Percentiles rank a stretch among this genome's conserved stretches.
Conservation (phyloP, 805 yeast genomes). For the Vanderwaltozyma yarrowii region DNA sequence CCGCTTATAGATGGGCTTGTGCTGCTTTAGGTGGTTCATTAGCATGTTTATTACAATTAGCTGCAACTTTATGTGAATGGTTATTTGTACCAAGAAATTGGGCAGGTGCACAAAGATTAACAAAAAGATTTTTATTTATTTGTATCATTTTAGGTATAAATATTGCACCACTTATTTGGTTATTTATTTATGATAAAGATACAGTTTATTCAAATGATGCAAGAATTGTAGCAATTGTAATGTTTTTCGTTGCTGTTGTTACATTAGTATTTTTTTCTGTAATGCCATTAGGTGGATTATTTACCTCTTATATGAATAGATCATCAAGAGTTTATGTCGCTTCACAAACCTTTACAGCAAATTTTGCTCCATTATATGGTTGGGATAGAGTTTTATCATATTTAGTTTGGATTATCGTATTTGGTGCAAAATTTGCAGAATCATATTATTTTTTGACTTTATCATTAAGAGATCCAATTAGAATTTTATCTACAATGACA, state of each 20-base stretch:
- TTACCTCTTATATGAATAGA: constrained; percentile 87
- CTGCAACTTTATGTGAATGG: constrained; percentile 91
- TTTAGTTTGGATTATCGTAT: constrained; percentile 78
- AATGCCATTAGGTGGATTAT: constrained; percentile 94
- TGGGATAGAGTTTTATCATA: constrained; percentile 93
- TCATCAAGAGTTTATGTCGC: constrained; percentile 82
- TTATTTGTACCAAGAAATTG: constrained; percentile 92
- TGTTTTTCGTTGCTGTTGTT: constrained; percentile 77
- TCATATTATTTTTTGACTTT: constrained; percentile 86
- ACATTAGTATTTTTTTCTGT: constrained; percentile 79
- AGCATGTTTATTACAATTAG: constrained; percentile 70
- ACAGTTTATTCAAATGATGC: constrained; percentile 60
- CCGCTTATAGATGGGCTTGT: constrained; percentile 87
- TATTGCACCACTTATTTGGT: constrained; percentile 77
- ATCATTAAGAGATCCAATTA: constrained; percentile 88
- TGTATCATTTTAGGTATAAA: constrained; percentile 55
- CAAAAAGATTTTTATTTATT: constrained; percentile 75
- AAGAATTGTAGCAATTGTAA: constrained; percentile 67
- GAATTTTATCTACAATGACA: constrained; percentile 69
- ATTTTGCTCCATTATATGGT: constrained; percentile 69
- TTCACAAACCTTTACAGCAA: constrained; percentile 92
- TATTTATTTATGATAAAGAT: constrained; percentile 69
- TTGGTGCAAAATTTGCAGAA: constrained; percentile 79
- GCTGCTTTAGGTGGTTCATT: constrained; percentile 87
- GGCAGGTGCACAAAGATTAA: constrained; percentile 97